These are phyloP conservation scores for Hypomyces rosellus DNA, from an alignment of 2,329 filamentous ascomycete species.

Conservation along the genomic window DNA sequence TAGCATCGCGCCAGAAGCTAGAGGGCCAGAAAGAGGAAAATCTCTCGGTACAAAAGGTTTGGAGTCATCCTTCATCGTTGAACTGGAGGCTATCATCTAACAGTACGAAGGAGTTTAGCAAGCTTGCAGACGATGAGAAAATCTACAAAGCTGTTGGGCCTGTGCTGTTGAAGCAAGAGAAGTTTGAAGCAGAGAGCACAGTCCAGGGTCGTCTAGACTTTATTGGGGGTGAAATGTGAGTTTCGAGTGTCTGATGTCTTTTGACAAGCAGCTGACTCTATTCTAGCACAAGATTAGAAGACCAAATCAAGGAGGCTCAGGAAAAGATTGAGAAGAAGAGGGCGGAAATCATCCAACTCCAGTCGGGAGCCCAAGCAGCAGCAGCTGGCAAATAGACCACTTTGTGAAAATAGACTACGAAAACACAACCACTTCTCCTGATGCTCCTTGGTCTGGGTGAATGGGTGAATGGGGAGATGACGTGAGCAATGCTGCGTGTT, in stretches of 20 bases:
- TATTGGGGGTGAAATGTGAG: slow-evolving; percentile 89
- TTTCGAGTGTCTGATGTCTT: slow-evolving; percentile 1
- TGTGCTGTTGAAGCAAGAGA: slow-evolving; percentile 90
- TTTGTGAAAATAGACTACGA: background rate
- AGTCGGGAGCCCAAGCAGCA: slow-evolving; percentile 43
- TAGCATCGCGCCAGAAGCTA: slow-evolving; percentile 80
- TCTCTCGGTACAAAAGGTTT: slow-evolving; percentile 72
- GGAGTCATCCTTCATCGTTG: slow-evolving; percentile 6
- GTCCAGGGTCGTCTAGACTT: slow-evolving; percentile 89
- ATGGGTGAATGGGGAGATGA: no score
- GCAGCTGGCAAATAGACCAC: slow-evolving; percentile 22
- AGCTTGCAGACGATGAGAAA: slow-evolving; percentile 70
- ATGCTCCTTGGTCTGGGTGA: no score
- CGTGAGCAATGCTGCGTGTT: no score
- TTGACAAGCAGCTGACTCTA: slow-evolving; percentile 11
- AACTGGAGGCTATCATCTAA: slow-evolving; percentile 12
- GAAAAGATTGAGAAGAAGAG: slow-evolving; percentile 54
- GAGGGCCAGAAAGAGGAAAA: slow-evolving; percentile 96
- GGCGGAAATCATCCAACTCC: slow-evolving; percentile 52
- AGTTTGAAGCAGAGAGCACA: slow-evolving; percentile 79
- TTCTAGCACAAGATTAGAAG: slow-evolving; percentile 37
- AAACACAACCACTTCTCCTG: no score
- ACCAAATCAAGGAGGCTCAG: slow-evolving; percentile 49
- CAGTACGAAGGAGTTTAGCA: slow-evolving; percentile 65
- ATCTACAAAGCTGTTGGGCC: slow-evolving; percentile 97